These are phyloP conservation scores for Pichia cabralensis DNA, from an alignment of 805 yeast species.

Conservation along the genomic window DNA sequence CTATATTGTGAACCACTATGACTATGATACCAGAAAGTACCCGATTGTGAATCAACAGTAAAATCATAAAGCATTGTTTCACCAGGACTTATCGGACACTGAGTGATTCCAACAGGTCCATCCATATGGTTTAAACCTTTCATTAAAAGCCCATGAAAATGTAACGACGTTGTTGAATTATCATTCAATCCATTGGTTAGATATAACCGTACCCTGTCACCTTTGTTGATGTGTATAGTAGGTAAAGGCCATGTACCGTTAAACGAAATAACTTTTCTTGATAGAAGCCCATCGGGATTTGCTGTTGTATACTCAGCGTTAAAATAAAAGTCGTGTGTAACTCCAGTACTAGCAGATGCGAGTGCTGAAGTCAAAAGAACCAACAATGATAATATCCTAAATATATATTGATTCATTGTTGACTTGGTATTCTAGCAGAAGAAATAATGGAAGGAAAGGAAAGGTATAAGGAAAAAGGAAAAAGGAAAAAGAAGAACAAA, in stretches of 20 bases:
- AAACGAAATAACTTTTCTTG: conserved; percentile 53
- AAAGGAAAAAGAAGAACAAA: too few species aligned
- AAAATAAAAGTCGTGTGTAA: conserved; percentile 48
- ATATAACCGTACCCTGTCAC: conserved; percentile 51
- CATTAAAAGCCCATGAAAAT: conserved; percentile 74
- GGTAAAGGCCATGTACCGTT: conserved; percentile 71
- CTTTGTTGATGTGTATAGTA: conserved; percentile 49
- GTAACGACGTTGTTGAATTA: conserved; percentile 49
- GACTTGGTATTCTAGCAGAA: too few species aligned
- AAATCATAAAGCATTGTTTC: conserved; percentile 61
- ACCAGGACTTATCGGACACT: conserved; percentile 69
- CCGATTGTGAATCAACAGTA: conserved; percentile 60
- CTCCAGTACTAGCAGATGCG: too few species aligned
- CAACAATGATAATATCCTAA: neutral
- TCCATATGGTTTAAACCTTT: conserved; percentile 56
- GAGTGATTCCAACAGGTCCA: conserved; percentile 73
- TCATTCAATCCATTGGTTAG: conserved; percentile 51
- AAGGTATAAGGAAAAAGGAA: neutral
- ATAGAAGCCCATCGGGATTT: conserved; percentile 55
- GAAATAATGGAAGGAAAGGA: neutral
- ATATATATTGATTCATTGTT: neutral
- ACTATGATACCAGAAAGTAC: conserved; percentile 81
- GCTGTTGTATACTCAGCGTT: conserved; percentile 51
- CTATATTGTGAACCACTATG: conserved; percentile 71
- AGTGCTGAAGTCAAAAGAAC: neutral